Conservation (phyloP, 805 yeast genomes). For the Alloascoidea africana region DNA sequence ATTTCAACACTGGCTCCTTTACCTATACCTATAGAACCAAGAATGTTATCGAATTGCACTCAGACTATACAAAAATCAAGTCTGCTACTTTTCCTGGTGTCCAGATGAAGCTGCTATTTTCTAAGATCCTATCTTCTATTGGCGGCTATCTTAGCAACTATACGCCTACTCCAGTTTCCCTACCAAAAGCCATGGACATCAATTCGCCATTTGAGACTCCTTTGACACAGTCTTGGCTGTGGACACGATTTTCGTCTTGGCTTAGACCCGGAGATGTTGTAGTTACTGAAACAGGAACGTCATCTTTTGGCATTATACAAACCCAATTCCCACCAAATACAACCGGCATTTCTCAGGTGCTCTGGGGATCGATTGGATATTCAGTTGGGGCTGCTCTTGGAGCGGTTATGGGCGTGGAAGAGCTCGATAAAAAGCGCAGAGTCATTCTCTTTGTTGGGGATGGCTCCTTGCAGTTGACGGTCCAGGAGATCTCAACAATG, state of each 20-base stretch:
- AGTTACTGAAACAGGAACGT: conserved; percentile 62
- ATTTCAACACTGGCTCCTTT: conserved; percentile 74
- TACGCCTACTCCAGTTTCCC: conserved; percentile 39
- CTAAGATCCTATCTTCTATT: conserved; percentile 24
- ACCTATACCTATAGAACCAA: conserved; percentile 61
- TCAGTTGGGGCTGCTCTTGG: conserved; percentile 55
- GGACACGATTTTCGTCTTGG: conserved; percentile 51
- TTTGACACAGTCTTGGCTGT: conserved; percentile 33
- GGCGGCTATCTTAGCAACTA: conserved; percentile 25
- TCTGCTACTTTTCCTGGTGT: conserved; percentile 59
- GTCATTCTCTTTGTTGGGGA: conserved; percentile 59
- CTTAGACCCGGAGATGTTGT: conserved; percentile 52
- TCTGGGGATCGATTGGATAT: conserved; percentile 68
- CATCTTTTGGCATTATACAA: conserved; percentile 57
- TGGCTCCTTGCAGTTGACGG: conserved; percentile 63
- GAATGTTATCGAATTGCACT: conserved; percentile 67
- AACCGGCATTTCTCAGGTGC: conserved; percentile 55
- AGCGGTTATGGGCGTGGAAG: conserved; percentile 55
- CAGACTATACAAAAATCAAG: conserved; percentile 57
- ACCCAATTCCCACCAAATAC: conserved; percentile 48
- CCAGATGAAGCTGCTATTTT: conserved; percentile 47
- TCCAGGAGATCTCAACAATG: conserved; percentile 59
- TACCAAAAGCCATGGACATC: conserved; percentile 26
- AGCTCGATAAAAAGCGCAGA: conserved; percentile 43
- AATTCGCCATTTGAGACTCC: conserved; percentile 29